These are phyloP conservation scores for Pseudocercospora vitis DNA, from an alignment of 2,329 filamentous ascomycete genomes.

Conservation along the genomic window DNA sequence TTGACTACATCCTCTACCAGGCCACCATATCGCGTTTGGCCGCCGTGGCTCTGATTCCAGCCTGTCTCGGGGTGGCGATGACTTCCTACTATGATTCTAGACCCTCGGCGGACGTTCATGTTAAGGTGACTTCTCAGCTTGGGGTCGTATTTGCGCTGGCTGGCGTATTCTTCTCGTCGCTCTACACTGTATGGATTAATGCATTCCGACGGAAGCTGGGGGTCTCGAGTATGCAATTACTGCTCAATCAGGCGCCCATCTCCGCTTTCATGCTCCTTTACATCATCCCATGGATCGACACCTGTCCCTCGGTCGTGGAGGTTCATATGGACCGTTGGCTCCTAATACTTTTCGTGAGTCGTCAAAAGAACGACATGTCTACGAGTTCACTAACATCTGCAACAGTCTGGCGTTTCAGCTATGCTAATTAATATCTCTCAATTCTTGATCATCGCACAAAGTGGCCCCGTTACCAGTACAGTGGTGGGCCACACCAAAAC, in stretches of 20 bases:
- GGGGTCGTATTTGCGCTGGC: slow-evolving; percentile 63
- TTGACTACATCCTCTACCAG: slow-evolving; percentile 64
- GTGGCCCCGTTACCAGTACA: not conserved
- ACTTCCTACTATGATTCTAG: slow-evolving; percentile 67
- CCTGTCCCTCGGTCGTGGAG: not conserved
- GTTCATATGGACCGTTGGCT: not conserved
- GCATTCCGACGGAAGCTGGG: not conserved
- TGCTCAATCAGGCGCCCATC: not conserved
- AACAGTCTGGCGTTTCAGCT: not conserved
- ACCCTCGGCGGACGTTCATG: slow-evolving; percentile 40
- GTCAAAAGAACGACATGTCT: not conserved
- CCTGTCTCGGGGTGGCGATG: slow-evolving; percentile 63
- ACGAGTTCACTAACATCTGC: not conserved
- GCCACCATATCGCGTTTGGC: slow-evolving; percentile 57
- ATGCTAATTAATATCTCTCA: not conserved
- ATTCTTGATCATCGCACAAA: not conserved
- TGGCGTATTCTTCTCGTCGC: slow-evolving; percentile 63
- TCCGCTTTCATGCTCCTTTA: not conserved
- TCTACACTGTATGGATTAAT: slow-evolving; percentile 68
- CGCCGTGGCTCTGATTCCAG: slow-evolving; percentile 56
- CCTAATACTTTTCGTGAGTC: not conserved
- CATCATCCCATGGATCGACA: slow-evolving; percentile 1
- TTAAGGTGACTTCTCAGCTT: slow-evolving; percentile 58
- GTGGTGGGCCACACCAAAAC: not conserved
- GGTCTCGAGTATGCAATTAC: not conserved